Conservation (phyloP, 1,284 basidiomycete species). For the Meripilus lineatus region DNA sequence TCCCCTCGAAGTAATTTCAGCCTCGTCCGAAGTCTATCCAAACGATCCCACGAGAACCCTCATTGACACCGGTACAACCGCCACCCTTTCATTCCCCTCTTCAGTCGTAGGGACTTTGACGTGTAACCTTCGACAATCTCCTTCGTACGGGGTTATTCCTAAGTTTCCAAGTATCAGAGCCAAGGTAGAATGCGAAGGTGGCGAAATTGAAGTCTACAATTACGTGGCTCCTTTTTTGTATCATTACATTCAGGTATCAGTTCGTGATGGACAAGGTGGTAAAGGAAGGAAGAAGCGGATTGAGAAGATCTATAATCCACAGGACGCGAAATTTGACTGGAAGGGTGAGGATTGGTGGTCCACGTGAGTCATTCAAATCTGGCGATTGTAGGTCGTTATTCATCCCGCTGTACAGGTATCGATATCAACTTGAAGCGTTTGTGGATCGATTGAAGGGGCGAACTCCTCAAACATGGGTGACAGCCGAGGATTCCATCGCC, state of each 20-base stretch:
- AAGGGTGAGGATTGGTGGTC: constrained; percentile 18
- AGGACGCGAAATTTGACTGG: background rate
- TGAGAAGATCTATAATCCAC: constrained; percentile 3
- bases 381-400: background rate
- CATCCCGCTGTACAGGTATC: constrained; percentile 7
- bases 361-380: constrained; percentile 9
- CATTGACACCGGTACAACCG: constrained; percentile 12
- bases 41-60: background rate
- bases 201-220: constrained; percentile 10
- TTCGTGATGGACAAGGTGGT: constrained; percentile 3
- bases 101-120: constrained; percentile 9
- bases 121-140: constrained; percentile 5
- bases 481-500: constrained; percentile 11
- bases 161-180: constrained; percentile 2
- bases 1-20: constrained; percentile 6
- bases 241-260: constrained; percentile 12
- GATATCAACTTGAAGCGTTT: constrained; percentile 14
- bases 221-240: constrained; percentile 12
- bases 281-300: constrained; percentile 1
- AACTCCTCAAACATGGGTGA: constrained; percentile 11
- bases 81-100: constrained; percentile 11
- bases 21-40: background rate
- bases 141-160: constrained; percentile 8
- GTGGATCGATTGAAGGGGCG: constrained; percentile 13
- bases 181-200: constrained; percentile 9